Conservation (phyloP, 176 grass and related monocot species). For the Alloteropsis semialata region DNA sequence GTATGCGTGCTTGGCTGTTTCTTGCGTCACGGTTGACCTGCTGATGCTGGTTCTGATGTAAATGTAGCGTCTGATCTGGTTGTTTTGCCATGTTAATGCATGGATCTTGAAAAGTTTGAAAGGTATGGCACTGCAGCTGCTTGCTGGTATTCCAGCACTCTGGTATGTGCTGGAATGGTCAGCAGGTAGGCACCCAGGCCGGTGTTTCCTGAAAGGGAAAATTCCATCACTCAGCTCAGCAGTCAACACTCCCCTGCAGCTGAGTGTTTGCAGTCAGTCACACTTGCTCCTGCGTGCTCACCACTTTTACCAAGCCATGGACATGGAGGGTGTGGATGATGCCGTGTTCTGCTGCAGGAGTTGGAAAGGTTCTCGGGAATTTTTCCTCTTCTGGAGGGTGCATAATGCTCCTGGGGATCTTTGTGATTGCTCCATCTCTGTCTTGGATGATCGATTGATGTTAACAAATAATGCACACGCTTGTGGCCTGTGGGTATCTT, state of each 20-base stretch:
- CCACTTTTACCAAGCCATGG: background rate
- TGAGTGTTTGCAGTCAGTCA: background rate
- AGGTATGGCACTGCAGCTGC: background rate
- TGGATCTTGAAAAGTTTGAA: background rate
- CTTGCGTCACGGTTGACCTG: background rate
- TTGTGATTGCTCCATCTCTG: background rate
- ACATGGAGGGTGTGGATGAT: background rate
- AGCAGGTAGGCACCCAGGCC: background rate
- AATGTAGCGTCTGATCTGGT: background rate
- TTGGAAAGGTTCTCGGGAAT: background rate
- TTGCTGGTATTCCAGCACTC: background rate
- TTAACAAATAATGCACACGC: background rate
- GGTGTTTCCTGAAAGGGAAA: constrained; percentile 26
- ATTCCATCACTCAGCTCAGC: background rate
- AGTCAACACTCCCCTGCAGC: background rate
- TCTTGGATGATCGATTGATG: background rate
- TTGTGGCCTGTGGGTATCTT: constrained; percentile 34
- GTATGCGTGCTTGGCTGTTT: background rate
- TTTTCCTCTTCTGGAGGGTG: constrained; percentile 22
- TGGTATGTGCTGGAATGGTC: background rate
- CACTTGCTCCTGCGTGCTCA: background rate
- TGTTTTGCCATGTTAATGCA: background rate
- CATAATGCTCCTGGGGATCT: background rate
- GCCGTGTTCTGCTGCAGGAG: background rate
- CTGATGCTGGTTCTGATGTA: background rate